These are phyloP conservation scores for Coemansia javaensis DNA, from an alignment of 192 early-diverging fungal genomes.

Conservation along the genomic window DNA sequence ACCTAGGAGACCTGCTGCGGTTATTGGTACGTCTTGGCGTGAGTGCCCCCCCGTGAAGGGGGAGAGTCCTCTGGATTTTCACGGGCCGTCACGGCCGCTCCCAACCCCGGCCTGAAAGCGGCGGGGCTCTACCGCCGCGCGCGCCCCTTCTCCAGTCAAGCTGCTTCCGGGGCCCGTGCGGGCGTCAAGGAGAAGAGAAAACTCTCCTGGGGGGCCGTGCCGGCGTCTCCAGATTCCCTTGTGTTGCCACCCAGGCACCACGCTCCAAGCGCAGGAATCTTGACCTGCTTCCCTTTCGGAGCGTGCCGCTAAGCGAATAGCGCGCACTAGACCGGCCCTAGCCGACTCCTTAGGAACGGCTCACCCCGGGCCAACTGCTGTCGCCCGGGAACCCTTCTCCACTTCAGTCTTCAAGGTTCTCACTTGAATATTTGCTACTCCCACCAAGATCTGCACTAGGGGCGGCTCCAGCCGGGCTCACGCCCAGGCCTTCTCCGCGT, in stretches of 20 bases:
- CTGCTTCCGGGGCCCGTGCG: constrained; percentile 56
- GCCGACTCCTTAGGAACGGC: constrained; percentile 73
- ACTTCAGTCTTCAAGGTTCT: constrained; percentile 82
- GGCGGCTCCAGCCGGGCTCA: constrained; percentile 61
- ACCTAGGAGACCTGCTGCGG: constrained; percentile 77
- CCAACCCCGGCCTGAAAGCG: constrained; percentile 53
- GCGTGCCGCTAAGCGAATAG: constrained; percentile 3
- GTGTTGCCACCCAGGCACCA: constrained; percentile 63
- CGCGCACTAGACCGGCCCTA: constrained; percentile 46
- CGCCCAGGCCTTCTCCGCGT: constrained; percentile 52
- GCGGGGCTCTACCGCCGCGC: constrained; percentile 26
- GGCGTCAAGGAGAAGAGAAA: constrained; percentile 70
- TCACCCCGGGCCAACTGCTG: constrained; percentile 70
- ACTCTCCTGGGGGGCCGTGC: constrained; percentile 62
- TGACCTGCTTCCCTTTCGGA: constrained; percentile 75
- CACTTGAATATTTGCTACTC: constrained; percentile 79
- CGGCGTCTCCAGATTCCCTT: constrained; percentile 67
- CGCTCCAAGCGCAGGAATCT: constrained; percentile 70
- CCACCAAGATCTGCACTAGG: constrained; percentile 76
- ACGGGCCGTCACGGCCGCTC: constrained; percentile 60
- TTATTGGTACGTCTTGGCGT: constrained; percentile 71
- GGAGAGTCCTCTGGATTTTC: constrained; percentile 68
- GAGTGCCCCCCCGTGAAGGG: constrained; percentile 43
- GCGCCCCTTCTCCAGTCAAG: constrained; percentile 61
- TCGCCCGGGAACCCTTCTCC: constrained; percentile 74